Evolutionary conservation across 192 early-diverging fungal species (phyloP).

Genomic region (Spizellomyces punctatus): DNA sequence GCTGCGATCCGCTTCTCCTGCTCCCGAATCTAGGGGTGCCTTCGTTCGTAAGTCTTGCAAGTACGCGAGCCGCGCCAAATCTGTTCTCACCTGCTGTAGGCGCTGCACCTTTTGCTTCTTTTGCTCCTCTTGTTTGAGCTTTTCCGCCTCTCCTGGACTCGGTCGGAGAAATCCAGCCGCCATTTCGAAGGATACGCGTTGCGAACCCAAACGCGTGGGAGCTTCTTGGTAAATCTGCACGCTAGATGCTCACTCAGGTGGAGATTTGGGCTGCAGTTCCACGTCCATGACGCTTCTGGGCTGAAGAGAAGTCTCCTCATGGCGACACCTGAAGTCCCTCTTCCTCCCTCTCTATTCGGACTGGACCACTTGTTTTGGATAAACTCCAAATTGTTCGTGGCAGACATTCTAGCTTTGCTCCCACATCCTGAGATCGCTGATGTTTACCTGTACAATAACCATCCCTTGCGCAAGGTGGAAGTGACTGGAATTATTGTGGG

Average conservation of each 20-base stretch:
- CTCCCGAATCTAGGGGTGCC: constrained; percentile 2
- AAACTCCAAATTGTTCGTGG: constrained; percentile 15
- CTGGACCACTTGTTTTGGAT: constrained; percentile 31
- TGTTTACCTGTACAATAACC: constrained; percentile 14
- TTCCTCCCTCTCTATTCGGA: constrained; percentile 2
- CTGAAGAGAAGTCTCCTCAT: no score
- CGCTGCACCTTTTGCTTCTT: constrained; percentile 14
- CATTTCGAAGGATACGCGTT: not conserved
- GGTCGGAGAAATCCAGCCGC: constrained; percentile 3
- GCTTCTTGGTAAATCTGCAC: no score
- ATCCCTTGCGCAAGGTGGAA: constrained; percentile 27
- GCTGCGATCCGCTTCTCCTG: constrained; percentile 20
- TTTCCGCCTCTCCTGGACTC: constrained; percentile 21
- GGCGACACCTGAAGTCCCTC: no score
- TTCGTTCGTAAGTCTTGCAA: not conserved
- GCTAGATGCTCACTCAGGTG: no score
- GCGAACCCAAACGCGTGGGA: no score
- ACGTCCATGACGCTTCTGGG: no score
- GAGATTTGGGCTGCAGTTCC: no score
- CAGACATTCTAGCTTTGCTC: constrained; percentile 14
- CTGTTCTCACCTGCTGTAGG: constrained; percentile 7
- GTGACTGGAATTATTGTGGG: constrained; percentile 27
- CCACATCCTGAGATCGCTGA: constrained; percentile 23
- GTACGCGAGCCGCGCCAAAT: not conserved
- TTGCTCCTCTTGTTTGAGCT: constrained; percentile 12